These are phyloP conservation scores for Ceratorhiza oryzae-sativae DNA, from an alignment of 1,284 basidiomycete species.

Conservation along the genomic window DNA sequence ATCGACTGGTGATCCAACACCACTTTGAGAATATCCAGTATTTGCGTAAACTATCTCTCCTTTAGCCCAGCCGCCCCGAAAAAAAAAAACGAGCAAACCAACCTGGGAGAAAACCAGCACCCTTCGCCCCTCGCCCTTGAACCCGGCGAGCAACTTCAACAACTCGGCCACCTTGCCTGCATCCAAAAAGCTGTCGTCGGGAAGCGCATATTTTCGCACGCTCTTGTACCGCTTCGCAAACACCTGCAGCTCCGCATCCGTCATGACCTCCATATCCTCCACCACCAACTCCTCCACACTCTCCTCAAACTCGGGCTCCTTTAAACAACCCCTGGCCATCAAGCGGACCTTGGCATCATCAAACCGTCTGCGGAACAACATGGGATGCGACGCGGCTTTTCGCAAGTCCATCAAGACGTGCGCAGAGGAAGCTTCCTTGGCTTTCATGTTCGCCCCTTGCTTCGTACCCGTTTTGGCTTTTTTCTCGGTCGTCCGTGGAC, in stretches of 20 bases:
- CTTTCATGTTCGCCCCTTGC: slow-evolving; percentile 44
- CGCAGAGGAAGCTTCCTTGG: slow-evolving; percentile 52
- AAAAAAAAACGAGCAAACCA: slow-evolving; percentile 43
- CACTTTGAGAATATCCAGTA: slow-evolving; percentile 91
- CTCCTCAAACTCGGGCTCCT: slow-evolving; percentile 89
- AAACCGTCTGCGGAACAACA: slow-evolving; percentile 90
- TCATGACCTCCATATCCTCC: slow-evolving; percentile 90
- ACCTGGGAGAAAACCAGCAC: slow-evolving; percentile 95
- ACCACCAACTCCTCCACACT: slow-evolving; percentile 82
- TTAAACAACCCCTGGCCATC: slow-evolving; percentile 84
- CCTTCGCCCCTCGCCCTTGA: slow-evolving; percentile 76
- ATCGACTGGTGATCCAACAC: slow-evolving; percentile 80
- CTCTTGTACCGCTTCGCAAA: slow-evolving; percentile 86
- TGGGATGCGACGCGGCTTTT: slow-evolving; percentile 95
- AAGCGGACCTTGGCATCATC: slow-evolving; percentile 76
- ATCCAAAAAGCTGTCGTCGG: slow-evolving; percentile 80
- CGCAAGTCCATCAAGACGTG: slow-evolving; percentile 96
- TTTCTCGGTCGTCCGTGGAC: slow-evolving; percentile 45
- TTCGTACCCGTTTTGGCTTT: slow-evolving; percentile 52
- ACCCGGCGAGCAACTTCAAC: slow-evolving; percentile 73
- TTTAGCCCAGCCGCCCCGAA: not conserved
- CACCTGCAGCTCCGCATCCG: slow-evolving; percentile 88
- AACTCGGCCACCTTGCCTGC: slow-evolving; percentile 89
- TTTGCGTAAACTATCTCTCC: slow-evolving; percentile 82
- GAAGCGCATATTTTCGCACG: slow-evolving; percentile 77